A percentile compares a stretch with the other conserved stretches of the same genome.
Conservation (phyloP, 1,284 basidiomycete genomes). For the Mycosarcoma mackinlayi region DNA sequence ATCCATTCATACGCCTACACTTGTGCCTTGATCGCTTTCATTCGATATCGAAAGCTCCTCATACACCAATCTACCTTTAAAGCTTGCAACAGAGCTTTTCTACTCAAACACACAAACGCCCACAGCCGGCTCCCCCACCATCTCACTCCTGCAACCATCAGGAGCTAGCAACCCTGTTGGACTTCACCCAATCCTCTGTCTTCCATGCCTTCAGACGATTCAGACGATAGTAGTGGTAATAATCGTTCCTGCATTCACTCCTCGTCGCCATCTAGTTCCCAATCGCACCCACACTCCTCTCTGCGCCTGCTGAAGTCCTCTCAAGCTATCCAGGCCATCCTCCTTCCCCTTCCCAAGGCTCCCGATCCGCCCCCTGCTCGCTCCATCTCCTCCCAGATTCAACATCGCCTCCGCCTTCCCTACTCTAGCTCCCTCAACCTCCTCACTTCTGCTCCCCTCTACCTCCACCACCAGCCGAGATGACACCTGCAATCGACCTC, state of each 20-base stretch:
- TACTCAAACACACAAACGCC: slow-evolving; percentile 14
- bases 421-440: slow-evolving; percentile 34
- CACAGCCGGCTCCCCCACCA: slow-evolving; percentile 35
- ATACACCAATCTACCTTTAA: slow-evolving; percentile 1
- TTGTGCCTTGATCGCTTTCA: slow-evolving; percentile 1
- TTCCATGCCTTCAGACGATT: slow-evolving; percentile 59
- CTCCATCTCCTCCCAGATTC: slow-evolving; percentile 14
- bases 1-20: too few relatives aligned
- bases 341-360: slow-evolving; percentile 46
- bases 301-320: slow-evolving; percentile 22
- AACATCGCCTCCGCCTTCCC: slow-evolving; percentile 26
- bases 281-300: not conserved
- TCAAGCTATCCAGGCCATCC: slow-evolving; percentile 37
- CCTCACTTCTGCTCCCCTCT: slow-evolving; percentile 46
- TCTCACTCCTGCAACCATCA: slow-evolving; percentile 35
- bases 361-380: slow-evolving; percentile 46
- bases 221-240: slow-evolving; percentile 60
- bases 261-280: slow-evolving; percentile 6
- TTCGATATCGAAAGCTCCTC: too few relatives aligned
- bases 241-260: slow-evolving; percentile 29
- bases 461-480: slow-evolving; percentile 52
- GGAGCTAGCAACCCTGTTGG: slow-evolving; percentile 54
- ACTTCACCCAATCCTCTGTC: slow-evolving; percentile 36
- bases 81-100: slow-evolving; percentile 8
- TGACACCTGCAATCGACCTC: slow-evolving; percentile 52